phyloP scores from a whole-genome alignment of 1,139 yeast species.

The Meyerozyma guilliermondii region DNA sequence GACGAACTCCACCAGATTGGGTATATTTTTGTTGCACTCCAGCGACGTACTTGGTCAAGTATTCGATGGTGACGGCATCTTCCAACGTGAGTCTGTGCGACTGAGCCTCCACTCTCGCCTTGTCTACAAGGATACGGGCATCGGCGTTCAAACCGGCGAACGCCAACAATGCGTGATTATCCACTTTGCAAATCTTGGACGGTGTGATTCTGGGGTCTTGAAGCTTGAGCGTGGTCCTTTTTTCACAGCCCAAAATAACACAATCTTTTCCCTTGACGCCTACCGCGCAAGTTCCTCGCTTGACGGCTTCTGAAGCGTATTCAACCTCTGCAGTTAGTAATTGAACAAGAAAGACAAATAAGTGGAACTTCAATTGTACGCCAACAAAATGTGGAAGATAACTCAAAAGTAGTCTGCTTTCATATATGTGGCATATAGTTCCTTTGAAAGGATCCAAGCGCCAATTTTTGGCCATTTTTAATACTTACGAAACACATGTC shows the following conservation, averaged over 20 bases:
- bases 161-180: slow-evolving; percentile 84
- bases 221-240: slow-evolving; percentile 87
- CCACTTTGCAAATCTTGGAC: slow-evolving; percentile 86
- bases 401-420: no score
- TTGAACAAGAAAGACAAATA: no score
- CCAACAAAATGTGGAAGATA: no score
- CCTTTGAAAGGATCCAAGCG: not conserved
- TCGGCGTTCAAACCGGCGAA: slow-evolving; percentile 99
- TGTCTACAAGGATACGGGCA: slow-evolving; percentile 89
- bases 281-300: slow-evolving; percentile 96
- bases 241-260: slow-evolving; percentile 94
- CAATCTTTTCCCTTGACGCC: slow-evolving; percentile 89
- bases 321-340: slow-evolving; percentile 69
- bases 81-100: slow-evolving; percentile 91
- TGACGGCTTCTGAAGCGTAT: slow-evolving; percentile 96
- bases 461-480: not conserved
- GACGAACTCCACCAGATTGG: slow-evolving; percentile 97
- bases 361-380: not conserved
- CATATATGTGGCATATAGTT: no score
- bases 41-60: slow-evolving; percentile 89
- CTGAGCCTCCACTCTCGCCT: slow-evolving; percentile 95
- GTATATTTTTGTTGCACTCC: slow-evolving; percentile 97
- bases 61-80: slow-evolving; percentile 90
- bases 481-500: slow-evolving; percentile 86
- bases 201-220: slow-evolving; percentile 98